Conservation (phyloP, 768 basidiomycete species). For the Macrolepiota dolichaula region DNA sequence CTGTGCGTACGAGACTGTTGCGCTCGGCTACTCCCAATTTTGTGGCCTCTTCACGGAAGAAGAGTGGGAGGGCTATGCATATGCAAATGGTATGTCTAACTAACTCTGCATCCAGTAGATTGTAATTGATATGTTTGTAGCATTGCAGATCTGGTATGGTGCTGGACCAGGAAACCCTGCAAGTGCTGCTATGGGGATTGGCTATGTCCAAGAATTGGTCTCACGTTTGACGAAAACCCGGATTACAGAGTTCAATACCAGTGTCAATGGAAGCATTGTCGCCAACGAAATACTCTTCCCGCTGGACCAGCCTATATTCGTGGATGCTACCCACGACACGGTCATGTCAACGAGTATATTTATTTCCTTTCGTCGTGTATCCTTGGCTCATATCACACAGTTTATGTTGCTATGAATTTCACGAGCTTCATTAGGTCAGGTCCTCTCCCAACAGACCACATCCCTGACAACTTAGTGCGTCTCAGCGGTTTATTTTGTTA, state of each 20-base stretch:
- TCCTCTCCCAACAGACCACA: constrained; percentile 59
- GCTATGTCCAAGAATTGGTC: constrained; percentile 68
- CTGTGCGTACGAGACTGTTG: constrained; percentile 81
- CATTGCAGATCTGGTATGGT: constrained; percentile 59
- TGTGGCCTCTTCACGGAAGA: constrained; percentile 76
- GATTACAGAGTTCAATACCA: constrained; percentile 50
- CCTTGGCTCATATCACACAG: constrained; percentile 24
- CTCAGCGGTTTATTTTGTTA: constrained; percentile 50
- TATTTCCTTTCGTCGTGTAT: background rate
- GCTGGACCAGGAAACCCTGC: constrained; percentile 69
- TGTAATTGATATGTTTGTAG: constrained; percentile 23
- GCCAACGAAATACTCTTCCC: constrained; percentile 51
- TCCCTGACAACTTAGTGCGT: constrained; percentile 51
- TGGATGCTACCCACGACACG: constrained; percentile 75
- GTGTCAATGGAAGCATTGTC: constrained; percentile 68
- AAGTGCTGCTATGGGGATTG: constrained; percentile 57
- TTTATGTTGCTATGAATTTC: constrained; percentile 72
- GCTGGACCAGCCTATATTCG: constrained; percentile 55
- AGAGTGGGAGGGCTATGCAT: constrained; percentile 80
- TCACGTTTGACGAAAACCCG: constrained; percentile 64
- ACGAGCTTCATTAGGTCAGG: constrained; percentile 58
- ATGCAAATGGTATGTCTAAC: constrained; percentile 34
- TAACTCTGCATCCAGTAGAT: background rate
- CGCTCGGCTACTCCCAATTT: constrained; percentile 74
- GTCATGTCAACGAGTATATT: constrained; percentile 58